Evolutionary conservation across 164 flowering plant species (phyloP), one percentile per base, ranked within the genome.

Genomic region (Platanus orientalis): DNA sequence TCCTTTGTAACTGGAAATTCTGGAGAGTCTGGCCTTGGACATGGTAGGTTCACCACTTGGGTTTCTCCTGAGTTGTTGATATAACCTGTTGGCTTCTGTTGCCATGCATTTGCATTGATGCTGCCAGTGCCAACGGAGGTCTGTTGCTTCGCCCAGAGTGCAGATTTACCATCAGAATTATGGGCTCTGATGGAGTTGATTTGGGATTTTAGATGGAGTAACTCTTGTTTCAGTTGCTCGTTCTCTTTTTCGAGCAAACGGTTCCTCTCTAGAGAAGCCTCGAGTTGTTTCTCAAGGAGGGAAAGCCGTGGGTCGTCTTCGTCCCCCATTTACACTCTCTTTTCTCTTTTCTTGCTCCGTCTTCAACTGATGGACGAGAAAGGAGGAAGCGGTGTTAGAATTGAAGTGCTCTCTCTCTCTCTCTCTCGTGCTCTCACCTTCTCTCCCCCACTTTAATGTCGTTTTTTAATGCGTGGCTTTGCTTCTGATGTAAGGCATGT

Each of bases 211-310:
- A 88, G 76, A 28, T 70, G 80, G 0, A 57, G 44, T 0, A 84
- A 69, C 77, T 89, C 92, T 63, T 81, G 86, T 63, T 72, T 79
- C 27, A 89, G 73, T 47, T 83, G 87, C 55, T 74, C 75, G 55
- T 89, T 89, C 69, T 89, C 89, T 60, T 72, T 76, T 79, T 78
- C 84, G 63, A 89, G 73, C 2, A 36, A 66, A 17, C 50, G 66
- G 44, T 64, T 80, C 68, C 71, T 82, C 59, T 58, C 72, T 23
- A 69, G 60, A 17, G 77, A 67, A 56, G 77, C 76, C 63, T 75
- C 78, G 0, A 80, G 77, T 44, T 86, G 80, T 70, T 69, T 76
- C 74, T 57, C 73, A 61, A 85, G 65, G 58, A 60, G 24, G 64
- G 57, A 60, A 67, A 79, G 64, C 63, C 63, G 71, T 9, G 67